A percentile compares a stretch with the other conserved stretches of the same genome.
phyloP scores from a whole-genome alignment of 495 filamentous ascomycete genomes.

The Bathelium albidoporum region DNA sequence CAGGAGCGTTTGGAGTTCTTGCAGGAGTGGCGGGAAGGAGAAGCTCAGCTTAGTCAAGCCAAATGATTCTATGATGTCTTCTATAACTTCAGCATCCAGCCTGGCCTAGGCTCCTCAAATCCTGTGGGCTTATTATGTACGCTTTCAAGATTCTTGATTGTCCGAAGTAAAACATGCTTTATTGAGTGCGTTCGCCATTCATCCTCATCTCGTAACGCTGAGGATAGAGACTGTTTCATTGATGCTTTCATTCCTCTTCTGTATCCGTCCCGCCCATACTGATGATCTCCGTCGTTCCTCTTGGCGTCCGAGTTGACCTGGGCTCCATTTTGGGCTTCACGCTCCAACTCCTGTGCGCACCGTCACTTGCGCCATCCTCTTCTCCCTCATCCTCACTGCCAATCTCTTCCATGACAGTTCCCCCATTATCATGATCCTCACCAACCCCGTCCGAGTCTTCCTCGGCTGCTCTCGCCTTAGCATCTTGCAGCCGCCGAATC shows the following conservation, averaged over 20 bases:
- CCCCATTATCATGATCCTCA: slow-evolving; percentile 26
- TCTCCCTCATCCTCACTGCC: slow-evolving; percentile 19
- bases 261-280: background rate
- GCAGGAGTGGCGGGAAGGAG: slow-evolving; percentile 10
- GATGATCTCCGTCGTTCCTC: slow-evolving; percentile 5
- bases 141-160: background rate
- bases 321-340: background rate
- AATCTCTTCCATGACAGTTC: slow-evolving; percentile 20
- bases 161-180: background rate
- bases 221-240: no score
- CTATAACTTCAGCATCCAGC: background rate
- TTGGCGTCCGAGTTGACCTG: background rate
- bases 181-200: no score
- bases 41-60: background rate
- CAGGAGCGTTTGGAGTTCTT: slow-evolving; percentile 30
- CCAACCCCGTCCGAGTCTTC: slow-evolving; percentile 27
- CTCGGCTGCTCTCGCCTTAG: slow-evolving; percentile 26
- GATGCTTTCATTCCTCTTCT: background rate
- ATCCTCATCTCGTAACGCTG: no score
- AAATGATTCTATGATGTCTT: background rate
- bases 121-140: background rate
- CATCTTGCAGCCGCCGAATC: slow-evolving; percentile 29
- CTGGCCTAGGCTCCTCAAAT: background rate
- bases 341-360: slow-evolving; percentile 10
- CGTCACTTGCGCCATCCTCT: slow-evolving; percentile 2